Conservation (phyloP, 371 early-diverging fungal species). For the Mortierella sp. region DNA sequence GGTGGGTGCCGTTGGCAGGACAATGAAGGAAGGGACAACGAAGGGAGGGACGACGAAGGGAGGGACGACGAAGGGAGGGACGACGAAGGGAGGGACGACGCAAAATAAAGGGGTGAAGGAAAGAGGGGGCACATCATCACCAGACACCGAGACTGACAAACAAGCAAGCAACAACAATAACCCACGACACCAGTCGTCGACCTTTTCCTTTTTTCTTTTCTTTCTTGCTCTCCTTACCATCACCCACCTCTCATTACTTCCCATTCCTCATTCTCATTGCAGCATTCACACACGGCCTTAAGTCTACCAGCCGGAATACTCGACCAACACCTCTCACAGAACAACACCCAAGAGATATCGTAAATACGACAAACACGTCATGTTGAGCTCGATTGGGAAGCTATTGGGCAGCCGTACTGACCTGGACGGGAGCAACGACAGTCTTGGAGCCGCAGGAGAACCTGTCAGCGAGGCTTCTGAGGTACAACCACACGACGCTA, state of each 20-base stretch:
- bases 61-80: background rate
- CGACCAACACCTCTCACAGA: background rate
- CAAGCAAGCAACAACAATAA: constrained; percentile 18
- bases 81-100: background rate
- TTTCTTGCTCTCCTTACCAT: background rate
- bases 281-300: background rate
- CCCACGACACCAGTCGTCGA: background rate
- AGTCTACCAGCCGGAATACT: background rate
- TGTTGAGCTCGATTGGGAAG: constrained; percentile 27
- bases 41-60: background rate
- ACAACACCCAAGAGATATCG: background rate
- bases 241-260: background rate
- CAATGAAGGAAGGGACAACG: too few species aligned
- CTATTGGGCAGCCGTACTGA: constrained; percentile 14
- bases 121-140: background rate
- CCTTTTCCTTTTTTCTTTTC: constrained; percentile 2
- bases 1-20: background rate
- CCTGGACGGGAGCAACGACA: constrained; percentile 6
- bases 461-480: constrained; percentile 19
- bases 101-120: background rate
- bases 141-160: background rate
- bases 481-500: constrained; percentile 9
- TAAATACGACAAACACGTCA: background rate
- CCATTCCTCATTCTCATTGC: constrained; percentile 5
- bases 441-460: background rate